Evolutionary conservation across 352 stramenopile genomes (phyloP).

Genomic region (Blastocystis sp.): DNA sequence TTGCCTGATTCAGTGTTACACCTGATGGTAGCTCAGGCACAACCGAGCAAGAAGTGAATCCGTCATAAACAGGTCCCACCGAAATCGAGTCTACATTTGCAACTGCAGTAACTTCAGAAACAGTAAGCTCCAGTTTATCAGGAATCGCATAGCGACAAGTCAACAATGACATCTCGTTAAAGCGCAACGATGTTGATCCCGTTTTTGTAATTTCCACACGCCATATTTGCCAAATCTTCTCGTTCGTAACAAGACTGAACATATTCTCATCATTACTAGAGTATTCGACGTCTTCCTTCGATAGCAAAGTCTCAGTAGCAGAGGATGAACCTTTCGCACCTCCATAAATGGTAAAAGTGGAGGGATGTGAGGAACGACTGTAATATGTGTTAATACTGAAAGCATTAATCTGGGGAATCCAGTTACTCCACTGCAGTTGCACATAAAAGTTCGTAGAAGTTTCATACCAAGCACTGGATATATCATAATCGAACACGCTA

Average conservation of each 20-base stretch:
- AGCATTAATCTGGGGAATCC: slow-evolving; percentile 48
- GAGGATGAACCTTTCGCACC: not conserved
- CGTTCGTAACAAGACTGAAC: slow-evolving; percentile 9
- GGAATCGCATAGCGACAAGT: slow-evolving; percentile 24
- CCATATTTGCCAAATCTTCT: slow-evolving; percentile 18
- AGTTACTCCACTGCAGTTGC: not conserved
- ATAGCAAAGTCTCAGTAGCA: not conserved
- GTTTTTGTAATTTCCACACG: slow-evolving; percentile 44
- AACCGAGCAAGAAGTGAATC: not conserved
- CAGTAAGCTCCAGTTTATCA: not conserved
- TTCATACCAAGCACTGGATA: not conserved
- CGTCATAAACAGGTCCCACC: not conserved
- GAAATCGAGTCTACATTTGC: not conserved
- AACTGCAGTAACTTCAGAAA: not conserved
- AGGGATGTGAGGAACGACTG: not conserved
- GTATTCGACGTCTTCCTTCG: slow-evolving; percentile 26
- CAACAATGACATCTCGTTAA: not conserved
- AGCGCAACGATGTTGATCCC: not conserved
- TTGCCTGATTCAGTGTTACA: not conserved
- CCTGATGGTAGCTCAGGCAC: not conserved
- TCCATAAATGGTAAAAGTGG: slow-evolving; percentile 11
- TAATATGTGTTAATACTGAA: slow-evolving; percentile 28
- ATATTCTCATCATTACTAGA: not conserved
- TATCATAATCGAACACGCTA: slow-evolving; percentile 1
- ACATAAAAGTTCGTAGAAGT: not conserved